These are phyloP conservation scores for Clathrus columnatus DNA, from an alignment of 768 basidiomycete genomes.

Conservation along the genomic window DNA sequence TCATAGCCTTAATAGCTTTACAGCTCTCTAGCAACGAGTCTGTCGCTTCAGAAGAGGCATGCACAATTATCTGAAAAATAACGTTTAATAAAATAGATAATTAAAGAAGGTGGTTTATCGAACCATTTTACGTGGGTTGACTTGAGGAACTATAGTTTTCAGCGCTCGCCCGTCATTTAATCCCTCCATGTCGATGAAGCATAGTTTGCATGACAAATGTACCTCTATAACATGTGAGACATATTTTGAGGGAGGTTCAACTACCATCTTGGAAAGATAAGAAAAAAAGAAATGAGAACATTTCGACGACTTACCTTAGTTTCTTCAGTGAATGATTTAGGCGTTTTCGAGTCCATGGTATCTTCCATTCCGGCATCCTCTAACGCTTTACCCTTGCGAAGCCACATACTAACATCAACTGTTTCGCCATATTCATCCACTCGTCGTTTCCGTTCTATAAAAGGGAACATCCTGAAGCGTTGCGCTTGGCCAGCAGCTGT, in stretches of 20 bases:
- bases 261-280: slow-evolving; percentile 43
- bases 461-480: slow-evolving; percentile 95
- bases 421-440: slow-evolving; percentile 96
- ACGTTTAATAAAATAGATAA: neutral
- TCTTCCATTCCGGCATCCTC: slow-evolving; percentile 84
- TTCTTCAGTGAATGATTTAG: slow-evolving; percentile 68
- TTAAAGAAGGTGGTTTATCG: slow-evolving; percentile 14
- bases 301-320: slow-evolving; percentile 47
- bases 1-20: slow-evolving; percentile 78
- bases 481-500: slow-evolving; percentile 59
- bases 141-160: slow-evolving; percentile 92
- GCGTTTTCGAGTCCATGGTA: slow-evolving; percentile 58
- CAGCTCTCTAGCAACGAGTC: slow-evolving; percentile 72
- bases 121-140: slow-evolving; percentile 94
- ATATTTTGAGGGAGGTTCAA: slow-evolving; percentile 89
- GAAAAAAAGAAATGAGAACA: neutral
- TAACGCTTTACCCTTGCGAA: slow-evolving; percentile 81
- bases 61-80: slow-evolving; percentile 69
- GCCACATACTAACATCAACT: slow-evolving; percentile 92
- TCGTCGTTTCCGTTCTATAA: slow-evolving; percentile 82
- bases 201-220: slow-evolving; percentile 74
- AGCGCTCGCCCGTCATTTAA: slow-evolving; percentile 94
- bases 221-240: slow-evolving; percentile 68
- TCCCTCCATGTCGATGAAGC: slow-evolving; percentile 95
- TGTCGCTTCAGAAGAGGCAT: slow-evolving; percentile 60